A percentile compares a stretch with the other conserved stretches of the same genome.
These are phyloP conservation scores for Zopfia rhizophila DNA, from an alignment of 2,329 filamentous ascomycete species.

Conservation along the genomic window DNA sequence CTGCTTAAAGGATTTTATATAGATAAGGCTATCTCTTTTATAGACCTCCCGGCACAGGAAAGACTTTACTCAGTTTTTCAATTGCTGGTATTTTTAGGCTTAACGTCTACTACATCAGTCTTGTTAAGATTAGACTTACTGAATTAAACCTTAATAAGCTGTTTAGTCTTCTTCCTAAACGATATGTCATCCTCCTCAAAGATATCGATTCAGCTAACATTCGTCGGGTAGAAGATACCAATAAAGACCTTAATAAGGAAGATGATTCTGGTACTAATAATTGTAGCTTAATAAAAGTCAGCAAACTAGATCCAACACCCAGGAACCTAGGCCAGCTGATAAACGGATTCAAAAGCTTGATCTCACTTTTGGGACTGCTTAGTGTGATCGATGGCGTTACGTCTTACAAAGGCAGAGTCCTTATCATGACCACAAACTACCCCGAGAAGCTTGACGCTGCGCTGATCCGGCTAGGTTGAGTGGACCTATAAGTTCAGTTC, in stretches of 20 bases:
- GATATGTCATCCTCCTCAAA: conserved; percentile 54
- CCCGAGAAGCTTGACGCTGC: conserved; percentile 76
- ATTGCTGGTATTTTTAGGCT: conserved; percentile 54
- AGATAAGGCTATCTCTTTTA: conserved; percentile 83
- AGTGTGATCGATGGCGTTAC: conserved; percentile 84
- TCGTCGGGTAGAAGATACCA: conserved; percentile 34
- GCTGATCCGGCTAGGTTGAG: conserved; percentile 74
- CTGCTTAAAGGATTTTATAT: conserved; percentile 83
- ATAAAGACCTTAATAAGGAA: background rate
- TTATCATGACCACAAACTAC: conserved; percentile 82
- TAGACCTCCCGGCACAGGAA: too few relatives aligned
- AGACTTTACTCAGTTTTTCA: conserved; percentile 38
- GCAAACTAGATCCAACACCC: conserved; percentile 14
- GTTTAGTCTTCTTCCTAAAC: conserved; percentile 49
- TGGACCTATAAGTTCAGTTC: conserved; percentile 73
- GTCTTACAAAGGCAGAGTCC: conserved; percentile 76
- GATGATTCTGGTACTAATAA: conserved; percentile 25
- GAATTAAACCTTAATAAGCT: conserved; percentile 66
- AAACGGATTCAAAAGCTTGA: too few relatives aligned
- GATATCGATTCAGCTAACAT: conserved; percentile 55
- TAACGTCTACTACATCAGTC: conserved; percentile 51
- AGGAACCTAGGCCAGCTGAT: conserved; percentile 21
- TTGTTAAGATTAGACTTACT: conserved; percentile 74
- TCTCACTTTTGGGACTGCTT: conserved; percentile 78
- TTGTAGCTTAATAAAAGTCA: too few relatives aligned